Conservation (phyloP, 176 grass and related monocot genomes). For the Carex cristatella region DNA sequence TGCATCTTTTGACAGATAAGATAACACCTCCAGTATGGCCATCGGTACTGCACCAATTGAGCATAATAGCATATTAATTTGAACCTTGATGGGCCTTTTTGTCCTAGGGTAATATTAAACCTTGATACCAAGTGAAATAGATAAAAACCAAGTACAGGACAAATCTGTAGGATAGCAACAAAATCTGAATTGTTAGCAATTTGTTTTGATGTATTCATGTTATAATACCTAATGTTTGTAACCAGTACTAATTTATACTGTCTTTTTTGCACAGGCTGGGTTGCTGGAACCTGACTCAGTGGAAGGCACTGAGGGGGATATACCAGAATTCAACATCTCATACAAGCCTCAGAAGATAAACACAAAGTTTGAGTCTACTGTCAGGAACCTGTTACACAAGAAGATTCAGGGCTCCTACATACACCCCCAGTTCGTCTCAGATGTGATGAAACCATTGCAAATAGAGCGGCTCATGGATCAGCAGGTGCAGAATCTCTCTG, state of each 20-base stretch:
- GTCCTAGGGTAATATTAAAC: background rate
- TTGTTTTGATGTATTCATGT: background rate
- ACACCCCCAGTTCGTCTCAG: conserved; percentile 79
- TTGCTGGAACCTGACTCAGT: conserved; percentile 66
- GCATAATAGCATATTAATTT: background rate
- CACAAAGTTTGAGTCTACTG: conserved; percentile 63
- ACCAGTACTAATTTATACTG: conserved; percentile 13
- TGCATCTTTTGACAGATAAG: background rate
- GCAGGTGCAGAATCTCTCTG: conserved; percentile 88
- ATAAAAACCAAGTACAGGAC: background rate
- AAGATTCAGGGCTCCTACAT: conserved; percentile 87
- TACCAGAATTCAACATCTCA: conserved; percentile 96
- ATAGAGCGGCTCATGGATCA: conserved; percentile 93
- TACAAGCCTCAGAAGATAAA: conserved; percentile 94
- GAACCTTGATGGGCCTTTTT: background rate
- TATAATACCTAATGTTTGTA: background rate
- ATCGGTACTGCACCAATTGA: background rate
- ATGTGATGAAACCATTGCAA: conserved; percentile 98
- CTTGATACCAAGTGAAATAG: background rate
- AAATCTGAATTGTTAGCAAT: background rate
- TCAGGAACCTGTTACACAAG: conserved; percentile 77
- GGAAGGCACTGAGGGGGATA: conserved; percentile 66
- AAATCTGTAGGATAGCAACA: background rate
- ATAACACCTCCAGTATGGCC: background rate
- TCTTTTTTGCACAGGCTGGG: conserved; percentile 48